Evolutionary conservation across 164 flowering plant species (phyloP).

Genomic region (Macadamia integrifolia): DNA sequence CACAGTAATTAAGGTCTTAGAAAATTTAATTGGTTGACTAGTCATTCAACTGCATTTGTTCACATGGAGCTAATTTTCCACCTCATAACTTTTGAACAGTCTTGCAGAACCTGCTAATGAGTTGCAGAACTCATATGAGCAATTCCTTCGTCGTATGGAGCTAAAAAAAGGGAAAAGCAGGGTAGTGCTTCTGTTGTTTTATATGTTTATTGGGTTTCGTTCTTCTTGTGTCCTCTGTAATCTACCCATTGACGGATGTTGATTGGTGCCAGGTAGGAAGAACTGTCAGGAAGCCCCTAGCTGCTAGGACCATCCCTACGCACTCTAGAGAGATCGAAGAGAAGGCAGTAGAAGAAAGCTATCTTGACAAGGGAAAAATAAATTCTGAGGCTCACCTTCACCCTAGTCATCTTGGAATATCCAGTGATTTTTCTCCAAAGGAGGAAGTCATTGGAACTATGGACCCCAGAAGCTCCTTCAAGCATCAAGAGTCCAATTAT

Average conservation of each 20-base stretch:
- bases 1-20: too few relatives aligned
- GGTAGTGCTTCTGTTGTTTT: conserved; percentile 29
- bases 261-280: conserved; percentile 44
- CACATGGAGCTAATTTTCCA: neutral
- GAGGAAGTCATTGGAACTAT: conserved; percentile 3
- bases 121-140: conserved; percentile 78
- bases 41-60: too few relatives aligned
- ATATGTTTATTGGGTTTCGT: neutral
- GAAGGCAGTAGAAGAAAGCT: conserved; percentile 4
- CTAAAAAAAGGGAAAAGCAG: conserved; percentile 46
- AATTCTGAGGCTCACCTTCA: neutral
- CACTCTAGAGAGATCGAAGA: conserved; percentile 10
- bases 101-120: conserved; percentile 83
- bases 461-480: conserved; percentile 4
- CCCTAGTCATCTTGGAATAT: neutral
- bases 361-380: conserved; percentile 1
- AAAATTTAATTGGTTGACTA: too few relatives aligned
- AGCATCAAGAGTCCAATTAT: conserved; percentile 10
- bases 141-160: conserved; percentile 73
- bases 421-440: conserved; percentile 1
- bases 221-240: conserved; percentile 9
- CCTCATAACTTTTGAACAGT: conserved; percentile 31
- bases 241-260: conserved; percentile 17
- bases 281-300: conserved; percentile 22
- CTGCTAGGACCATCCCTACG: conserved; percentile 12